A percentile compares a stretch with the other conserved stretches of the same genome.
These are phyloP conservation scores for Aspergillus tanneri DNA, from an alignment of 2,329 filamentous ascomycete species.

Conservation along the genomic window DNA sequence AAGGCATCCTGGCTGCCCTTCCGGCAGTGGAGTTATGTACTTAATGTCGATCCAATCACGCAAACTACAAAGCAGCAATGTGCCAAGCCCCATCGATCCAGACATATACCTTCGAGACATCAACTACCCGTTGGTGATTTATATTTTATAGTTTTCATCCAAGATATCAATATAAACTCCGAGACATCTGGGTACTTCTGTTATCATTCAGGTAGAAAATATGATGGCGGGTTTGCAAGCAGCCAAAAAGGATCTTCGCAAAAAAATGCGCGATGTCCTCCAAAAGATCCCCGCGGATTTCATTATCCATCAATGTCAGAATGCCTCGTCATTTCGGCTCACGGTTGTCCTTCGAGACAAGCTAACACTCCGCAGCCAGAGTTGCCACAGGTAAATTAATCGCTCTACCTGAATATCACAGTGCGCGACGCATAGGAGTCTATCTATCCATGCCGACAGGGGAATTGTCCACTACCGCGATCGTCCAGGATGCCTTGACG, in stretches of 20 bases:
- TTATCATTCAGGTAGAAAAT: neutral
- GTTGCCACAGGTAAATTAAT: conserved; percentile 65
- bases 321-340: conserved; percentile 27
- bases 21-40: conserved; percentile 2
- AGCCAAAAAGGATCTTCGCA: conserved; percentile 75
- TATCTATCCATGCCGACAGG: conserved; percentile 90
- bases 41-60: conserved; percentile 6
- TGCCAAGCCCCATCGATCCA: conserved; percentile 3
- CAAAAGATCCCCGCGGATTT: conserved; percentile 61
- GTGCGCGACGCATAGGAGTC: conserved; percentile 74
- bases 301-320: conserved; percentile 67
- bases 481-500: conserved; percentile 76
- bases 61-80: neutral
- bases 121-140: neutral
- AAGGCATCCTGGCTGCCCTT: neutral
- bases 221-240: conserved; percentile 59
- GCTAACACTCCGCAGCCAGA: conserved; percentile 54
- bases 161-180: too few species aligned
- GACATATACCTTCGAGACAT: neutral
- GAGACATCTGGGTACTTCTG: too few species aligned
- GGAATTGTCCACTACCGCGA: conserved; percentile 79
- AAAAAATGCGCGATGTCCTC: conserved; percentile 66
- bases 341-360: conserved; percentile 7
- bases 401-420: conserved; percentile 69
- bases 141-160: neutral